Base-by-base conservation (phyloP, 2,329 filamentous ascomycete species). In the Karstenula rhodostoma region DNA sequence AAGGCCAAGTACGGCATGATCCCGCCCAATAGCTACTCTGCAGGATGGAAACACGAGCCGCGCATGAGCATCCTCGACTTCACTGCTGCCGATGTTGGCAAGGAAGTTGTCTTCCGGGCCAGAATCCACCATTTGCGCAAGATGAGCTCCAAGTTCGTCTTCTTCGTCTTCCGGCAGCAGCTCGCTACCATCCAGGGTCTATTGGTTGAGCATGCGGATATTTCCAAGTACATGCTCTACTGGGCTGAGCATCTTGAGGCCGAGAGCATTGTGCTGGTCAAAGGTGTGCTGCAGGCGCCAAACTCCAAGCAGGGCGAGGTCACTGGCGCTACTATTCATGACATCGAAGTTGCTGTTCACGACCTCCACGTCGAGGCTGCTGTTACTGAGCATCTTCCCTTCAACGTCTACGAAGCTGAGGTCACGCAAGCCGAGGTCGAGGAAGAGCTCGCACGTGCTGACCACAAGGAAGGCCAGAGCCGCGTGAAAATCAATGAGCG, bases 101-200 rank as follows among this genome's bases (percentile, higher is more conserved):
- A 88, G 67, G 81, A 85, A 64, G 82, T 93, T 52, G 79, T 81
- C 57, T 93, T 94, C 79, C 87, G 87, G 43, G 90, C 89, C 37
- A 85, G 92, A 35, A 82, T 95, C 22, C 90, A 94, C 76, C 92
- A 93, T 58, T 84, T 95, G 60, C 88, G 94, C 49, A 90, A 90
- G 68, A 86, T 97, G 81, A 94, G 92, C 73, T 86, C 91, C 68
- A 90, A 91, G 67, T 83, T 97, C 35, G 91, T 93, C 70, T 97
- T 97, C 77, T 81, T 97, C 46, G 86, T 96, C 60, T 90, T 97
- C 73, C 89, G 94, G 57, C 92, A 97, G 78, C 90, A 94, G 79
- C 88, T 91, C 13, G 84, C 86, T 66, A 95, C 93, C 25, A 87
- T 97, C 54, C 94, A 97, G 77, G 93, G 92, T 63, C 91, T 97